These are phyloP conservation scores for Leccinellum rugosiceps DNA, from an alignment of 768 basidiomycete genomes.

Conservation along the genomic window DNA sequence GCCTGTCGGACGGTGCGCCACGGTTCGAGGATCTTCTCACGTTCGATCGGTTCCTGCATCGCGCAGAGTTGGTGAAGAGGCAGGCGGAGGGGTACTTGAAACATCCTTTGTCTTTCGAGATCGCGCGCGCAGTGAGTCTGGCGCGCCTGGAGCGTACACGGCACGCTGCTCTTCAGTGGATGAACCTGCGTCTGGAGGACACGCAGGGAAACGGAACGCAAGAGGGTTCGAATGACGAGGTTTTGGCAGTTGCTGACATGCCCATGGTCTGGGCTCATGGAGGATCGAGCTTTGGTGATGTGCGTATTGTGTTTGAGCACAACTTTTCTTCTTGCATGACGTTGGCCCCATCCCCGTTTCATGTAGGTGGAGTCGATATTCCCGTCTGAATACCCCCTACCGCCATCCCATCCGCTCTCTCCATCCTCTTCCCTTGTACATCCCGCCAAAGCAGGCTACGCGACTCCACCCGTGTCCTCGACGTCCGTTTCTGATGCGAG, in stretches of 20 bases:
- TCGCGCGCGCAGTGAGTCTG: constrained; percentile 21
- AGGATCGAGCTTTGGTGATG: constrained; percentile 31
- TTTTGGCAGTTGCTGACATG: constrained; percentile 3
- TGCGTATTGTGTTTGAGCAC: constrained; percentile 1
- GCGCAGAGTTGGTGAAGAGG: constrained; percentile 37
- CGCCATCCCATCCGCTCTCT: constrained; percentile 21
- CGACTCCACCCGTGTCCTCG: not conserved
- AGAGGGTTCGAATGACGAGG: not conserved
- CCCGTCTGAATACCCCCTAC: constrained; percentile 37
- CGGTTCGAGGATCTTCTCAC: constrained; percentile 41
- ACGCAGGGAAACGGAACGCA: not conserved
- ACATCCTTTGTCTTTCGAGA: constrained; percentile 48
- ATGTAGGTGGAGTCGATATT: constrained; percentile 33
- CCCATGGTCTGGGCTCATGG: constrained; percentile 11
- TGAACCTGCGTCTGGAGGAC: constrained; percentile 13
- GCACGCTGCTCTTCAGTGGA: constrained; percentile 20
- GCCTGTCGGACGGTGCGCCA: constrained; percentile 29
- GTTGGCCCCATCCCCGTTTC: not conserved
- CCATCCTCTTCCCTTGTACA: constrained; percentile 16
- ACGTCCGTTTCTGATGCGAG: not conserved
- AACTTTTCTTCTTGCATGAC: not conserved
- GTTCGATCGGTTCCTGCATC: constrained; percentile 43
- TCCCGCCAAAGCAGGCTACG: constrained; percentile 10
- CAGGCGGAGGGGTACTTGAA: constrained; percentile 34
- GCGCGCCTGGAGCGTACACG: constrained; percentile 1